Percentiles rank a stretch among this genome's conserved stretches.
These are phyloP conservation scores for Solanum tarapatanum DNA, from an alignment of 257 asterid species.

Conservation along the genomic window DNA sequence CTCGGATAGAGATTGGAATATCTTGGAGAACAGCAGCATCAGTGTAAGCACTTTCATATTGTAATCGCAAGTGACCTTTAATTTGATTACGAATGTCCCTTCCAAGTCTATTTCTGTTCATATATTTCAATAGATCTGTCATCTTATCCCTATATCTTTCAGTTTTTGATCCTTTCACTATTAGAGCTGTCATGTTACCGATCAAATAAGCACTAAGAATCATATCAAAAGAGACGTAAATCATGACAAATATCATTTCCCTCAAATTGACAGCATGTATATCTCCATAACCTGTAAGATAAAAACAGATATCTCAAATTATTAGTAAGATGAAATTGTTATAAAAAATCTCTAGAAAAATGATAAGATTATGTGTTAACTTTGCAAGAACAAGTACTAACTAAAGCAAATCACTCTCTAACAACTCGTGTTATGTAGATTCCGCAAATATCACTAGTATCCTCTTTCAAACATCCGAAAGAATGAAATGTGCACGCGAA, in stretches of 20 bases:
- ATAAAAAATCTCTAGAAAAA: background rate
- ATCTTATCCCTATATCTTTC: slow-evolving; percentile 80
- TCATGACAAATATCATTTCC: slow-evolving; percentile 90
- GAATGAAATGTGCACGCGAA: background rate
- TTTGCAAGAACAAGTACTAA: background rate
- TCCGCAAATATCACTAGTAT: background rate
- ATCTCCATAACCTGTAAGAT: slow-evolving; percentile 79
- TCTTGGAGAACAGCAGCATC: slow-evolving; percentile 77
- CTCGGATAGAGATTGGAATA: slow-evolving; percentile 77
- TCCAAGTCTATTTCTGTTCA: slow-evolving; percentile 74
- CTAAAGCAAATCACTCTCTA: background rate
- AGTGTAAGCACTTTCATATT: slow-evolving; percentile 78
- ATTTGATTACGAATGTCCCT: slow-evolving; percentile 66
- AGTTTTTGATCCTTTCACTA: slow-evolving; percentile 89
- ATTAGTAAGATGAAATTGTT: background rate
- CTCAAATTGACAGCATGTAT: slow-evolving; percentile 89
- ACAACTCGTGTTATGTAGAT: background rate
- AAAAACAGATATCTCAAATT: background rate
- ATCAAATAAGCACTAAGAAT: slow-evolving; percentile 86
- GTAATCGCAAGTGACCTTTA: slow-evolving; percentile 82
- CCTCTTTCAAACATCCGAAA: background rate
- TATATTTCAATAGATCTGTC: slow-evolving; percentile 69
- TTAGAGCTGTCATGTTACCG: slow-evolving; percentile 97
- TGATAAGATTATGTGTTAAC: background rate
- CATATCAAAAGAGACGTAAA: slow-evolving; percentile 88